A percentile compares a stretch with the other conserved stretches of the same genome.
phyloP scores from a whole-genome alignment of 768 basidiomycete species.

The Russula olivacea region DNA sequence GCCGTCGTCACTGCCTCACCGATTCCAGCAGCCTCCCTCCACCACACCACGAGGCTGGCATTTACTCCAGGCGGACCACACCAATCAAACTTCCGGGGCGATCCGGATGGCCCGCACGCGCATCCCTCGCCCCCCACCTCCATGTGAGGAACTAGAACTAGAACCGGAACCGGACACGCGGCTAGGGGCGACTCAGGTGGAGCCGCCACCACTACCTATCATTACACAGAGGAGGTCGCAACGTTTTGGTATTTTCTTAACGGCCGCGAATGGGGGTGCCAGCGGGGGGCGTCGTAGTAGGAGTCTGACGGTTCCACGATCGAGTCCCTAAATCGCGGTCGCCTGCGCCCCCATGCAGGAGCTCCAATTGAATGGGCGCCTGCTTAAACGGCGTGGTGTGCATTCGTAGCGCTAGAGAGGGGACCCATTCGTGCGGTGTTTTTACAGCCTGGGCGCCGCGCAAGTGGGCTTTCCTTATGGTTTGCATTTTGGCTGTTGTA shows the following conservation, averaged over 20 bases:
- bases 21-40: conserved; percentile 20
- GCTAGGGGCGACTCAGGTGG: background rate
- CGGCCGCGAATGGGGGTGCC: conserved; percentile 2
- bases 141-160: background rate
- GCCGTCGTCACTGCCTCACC: conserved; percentile 23
- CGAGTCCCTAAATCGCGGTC: conserved; percentile 1
- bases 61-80: conserved; percentile 9
- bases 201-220: background rate
- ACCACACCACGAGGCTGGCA: conserved; percentile 19
- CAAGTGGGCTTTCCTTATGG: background rate
- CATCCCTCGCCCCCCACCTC: conserved; percentile 12
- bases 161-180: background rate
- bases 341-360: background rate
- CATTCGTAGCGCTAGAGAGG: too few species aligned
- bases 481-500: background rate
- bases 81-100: conserved; percentile 4
- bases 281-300: background rate
- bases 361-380: background rate
- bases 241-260: conserved; percentile 25
- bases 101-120: conserved; percentile 23
- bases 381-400: background rate
- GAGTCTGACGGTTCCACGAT: conserved; percentile 5
- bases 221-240: conserved; percentile 12
- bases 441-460: background rate
- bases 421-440: background rate